A percentile compares a stretch with the other conserved stretches of the same genome.
Evolutionary conservation across 106 monocot genomes (phyloP).

Genomic region (Gastrodia elata): DNA sequence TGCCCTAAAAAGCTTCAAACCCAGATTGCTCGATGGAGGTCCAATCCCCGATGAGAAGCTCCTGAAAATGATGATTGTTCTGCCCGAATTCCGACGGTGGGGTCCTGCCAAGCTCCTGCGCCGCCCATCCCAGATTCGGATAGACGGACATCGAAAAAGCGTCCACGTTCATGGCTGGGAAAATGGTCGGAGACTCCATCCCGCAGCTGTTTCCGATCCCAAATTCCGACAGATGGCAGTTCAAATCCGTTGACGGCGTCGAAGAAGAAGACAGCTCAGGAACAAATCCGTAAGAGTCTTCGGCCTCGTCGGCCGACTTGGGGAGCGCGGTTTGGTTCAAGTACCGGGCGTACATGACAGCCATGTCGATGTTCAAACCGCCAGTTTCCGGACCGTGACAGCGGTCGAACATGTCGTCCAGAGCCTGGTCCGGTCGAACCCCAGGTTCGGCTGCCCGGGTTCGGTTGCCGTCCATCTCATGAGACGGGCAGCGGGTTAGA

Average conservation of each 20-base stretch:
- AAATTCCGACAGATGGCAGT: not conserved
- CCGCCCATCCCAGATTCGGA: not conserved
- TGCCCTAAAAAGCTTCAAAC: slow-evolving; percentile 7
- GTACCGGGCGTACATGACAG: slow-evolving; percentile 9
- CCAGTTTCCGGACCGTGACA: not conserved
- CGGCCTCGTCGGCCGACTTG: not conserved
- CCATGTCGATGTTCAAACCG: slow-evolving; percentile 8
- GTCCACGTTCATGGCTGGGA: slow-evolving; percentile 1
- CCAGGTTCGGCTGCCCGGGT: not conserved
- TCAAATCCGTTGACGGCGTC: slow-evolving; percentile 1
- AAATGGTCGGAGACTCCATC: not conserved
- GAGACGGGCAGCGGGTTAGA: no score
- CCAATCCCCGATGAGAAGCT: slow-evolving; percentile 5
- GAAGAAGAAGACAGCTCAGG: slow-evolving; percentile 2
- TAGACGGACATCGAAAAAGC: not conserved
- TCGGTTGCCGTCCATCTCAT: not conserved
- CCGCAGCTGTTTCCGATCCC: not conserved
- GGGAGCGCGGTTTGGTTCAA: slow-evolving; percentile 7
- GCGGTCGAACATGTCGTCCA: slow-evolving; percentile 7
- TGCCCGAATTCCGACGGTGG: not conserved
- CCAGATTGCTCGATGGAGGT: slow-evolving; percentile 2
- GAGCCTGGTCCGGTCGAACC: slow-evolving; percentile 13
- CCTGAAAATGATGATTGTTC: slow-evolving; percentile 7
- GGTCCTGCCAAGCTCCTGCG: not conserved
- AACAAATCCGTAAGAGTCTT: not conserved